Evolutionary conservation across 2,329 filamentous ascomycete genomes (phyloP).

Genomic region (Neofusicoccum ribis): DNA sequence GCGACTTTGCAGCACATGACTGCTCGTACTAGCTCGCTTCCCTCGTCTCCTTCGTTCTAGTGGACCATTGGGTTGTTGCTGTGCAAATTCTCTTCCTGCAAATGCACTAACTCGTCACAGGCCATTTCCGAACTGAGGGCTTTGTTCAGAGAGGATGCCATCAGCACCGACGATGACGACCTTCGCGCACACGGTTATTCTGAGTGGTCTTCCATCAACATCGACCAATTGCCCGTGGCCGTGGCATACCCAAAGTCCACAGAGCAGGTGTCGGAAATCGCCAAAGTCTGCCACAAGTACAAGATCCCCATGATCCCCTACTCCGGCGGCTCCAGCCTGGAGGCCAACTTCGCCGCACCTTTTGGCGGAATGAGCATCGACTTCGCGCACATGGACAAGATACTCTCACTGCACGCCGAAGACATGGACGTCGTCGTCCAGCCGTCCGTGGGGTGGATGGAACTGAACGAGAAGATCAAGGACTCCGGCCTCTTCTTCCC

Average conservation of each 20-base stretch:
- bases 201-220: constrained; percentile 70
- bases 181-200: constrained; percentile 66
- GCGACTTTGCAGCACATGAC: background rate
- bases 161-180: constrained; percentile 65
- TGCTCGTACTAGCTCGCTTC: background rate
- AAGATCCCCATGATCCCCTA: constrained; percentile 81
- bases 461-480: constrained; percentile 74
- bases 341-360: constrained; percentile 87
- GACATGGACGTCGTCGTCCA: constrained; percentile 95
- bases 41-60: too few species aligned
- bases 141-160: constrained; percentile 57
- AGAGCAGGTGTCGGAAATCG: constrained; percentile 64
- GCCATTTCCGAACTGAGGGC: constrained; percentile 57
- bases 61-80: too few species aligned
- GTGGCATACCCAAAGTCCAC: constrained; percentile 66
- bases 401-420: constrained; percentile 75
- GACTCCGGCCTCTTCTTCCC: constrained; percentile 83
- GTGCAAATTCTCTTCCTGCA: background rate
- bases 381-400: constrained; percentile 82
- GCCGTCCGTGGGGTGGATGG: constrained; percentile 89
- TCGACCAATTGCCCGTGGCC: constrained; percentile 62
- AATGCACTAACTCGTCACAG: constrained; percentile 33
- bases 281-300: constrained; percentile 73
- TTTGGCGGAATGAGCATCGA: constrained; percentile 87
- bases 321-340: constrained; percentile 81